Conservation (phyloP, 768 basidiomycete genomes). For the Phylloporus scabripes region DNA sequence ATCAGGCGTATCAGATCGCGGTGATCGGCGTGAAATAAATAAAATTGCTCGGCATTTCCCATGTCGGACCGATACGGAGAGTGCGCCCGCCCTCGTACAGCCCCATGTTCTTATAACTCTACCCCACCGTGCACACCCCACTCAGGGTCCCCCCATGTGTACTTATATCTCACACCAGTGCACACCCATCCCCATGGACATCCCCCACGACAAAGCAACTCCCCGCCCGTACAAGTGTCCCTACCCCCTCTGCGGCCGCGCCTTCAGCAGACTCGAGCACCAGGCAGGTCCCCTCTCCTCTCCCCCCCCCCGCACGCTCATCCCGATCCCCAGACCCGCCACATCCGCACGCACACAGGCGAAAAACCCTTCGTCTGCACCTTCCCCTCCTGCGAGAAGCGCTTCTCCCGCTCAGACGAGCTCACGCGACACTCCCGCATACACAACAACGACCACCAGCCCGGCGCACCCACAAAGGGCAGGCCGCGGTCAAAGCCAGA, state of each 20-base stretch:
- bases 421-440: conserved; percentile 94
- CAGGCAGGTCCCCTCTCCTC: conserved; percentile 50
- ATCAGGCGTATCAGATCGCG: conserved; percentile 27
- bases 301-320: conserved; percentile 9
- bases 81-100: too few species aligned
- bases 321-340: conserved; percentile 66
- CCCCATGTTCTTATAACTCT: too few species aligned
- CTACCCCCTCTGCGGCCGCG: conserved; percentile 83
- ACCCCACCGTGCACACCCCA: too few species aligned
- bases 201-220: conserved; percentile 35
- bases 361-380: conserved; percentile 96
- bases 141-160: conserved; percentile 21
- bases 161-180: conserved; percentile 16
- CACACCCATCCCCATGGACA: conserved; percentile 22
- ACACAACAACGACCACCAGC: conserved; percentile 60
- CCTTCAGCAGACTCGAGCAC: conserved; percentile 94
- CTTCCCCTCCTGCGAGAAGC: conserved; percentile 93
- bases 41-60: conserved; percentile 4
- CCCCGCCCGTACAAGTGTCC: conserved; percentile 95
- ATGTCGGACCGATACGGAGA: conserved; percentile 26
- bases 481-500: conserved; percentile 31
- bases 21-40: neutral
- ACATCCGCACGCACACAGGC: conserved; percentile 97
- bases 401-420: conserved; percentile 97
- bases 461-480: conserved; percentile 21